These are phyloP conservation scores for Monosporozyma solicola DNA, from an alignment of 805 yeast genomes.

Conservation along the genomic window DNA sequence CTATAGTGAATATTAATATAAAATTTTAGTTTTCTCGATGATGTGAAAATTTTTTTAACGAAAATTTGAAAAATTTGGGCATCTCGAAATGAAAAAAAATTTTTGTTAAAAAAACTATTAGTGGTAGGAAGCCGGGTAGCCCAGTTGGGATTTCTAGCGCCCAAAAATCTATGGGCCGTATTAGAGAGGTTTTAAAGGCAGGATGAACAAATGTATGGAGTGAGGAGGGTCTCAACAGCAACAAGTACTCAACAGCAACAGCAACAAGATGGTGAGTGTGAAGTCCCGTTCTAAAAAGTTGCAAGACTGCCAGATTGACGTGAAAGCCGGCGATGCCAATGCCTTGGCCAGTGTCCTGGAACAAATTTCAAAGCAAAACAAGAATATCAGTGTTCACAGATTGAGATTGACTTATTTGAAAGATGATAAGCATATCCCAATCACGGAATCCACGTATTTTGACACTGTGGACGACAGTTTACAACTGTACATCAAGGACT, in stretches of 20 bases:
- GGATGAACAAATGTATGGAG: too few species aligned
- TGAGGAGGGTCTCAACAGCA: too few species aligned
- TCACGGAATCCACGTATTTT: constrained; percentile 18
- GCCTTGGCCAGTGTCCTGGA: constrained; percentile 37
- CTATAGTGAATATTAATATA: neutral
- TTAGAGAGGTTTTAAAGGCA: too few species aligned
- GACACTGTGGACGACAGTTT: constrained; percentile 29
- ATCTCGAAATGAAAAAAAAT: neutral
- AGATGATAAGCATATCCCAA: constrained; percentile 28
- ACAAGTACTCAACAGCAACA: too few species aligned
- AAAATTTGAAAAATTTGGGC: neutral
- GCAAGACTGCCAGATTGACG: constrained; percentile 36
- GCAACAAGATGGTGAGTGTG: constrained; percentile 22
- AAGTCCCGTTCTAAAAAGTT: constrained; percentile 54
- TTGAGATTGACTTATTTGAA: constrained; percentile 43
- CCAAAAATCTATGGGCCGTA: too few species aligned
- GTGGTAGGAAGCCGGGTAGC: neutral
- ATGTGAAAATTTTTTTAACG: neutral
- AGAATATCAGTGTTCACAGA: constrained; percentile 38
- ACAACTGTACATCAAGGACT: constrained; percentile 64
- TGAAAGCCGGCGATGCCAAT: constrained; percentile 29
- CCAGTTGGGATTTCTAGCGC: too few species aligned
- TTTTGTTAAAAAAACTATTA: neutral
- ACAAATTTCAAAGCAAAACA: constrained; percentile 38
- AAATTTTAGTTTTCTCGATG: neutral